Evolutionary conservation across 2,329 filamentous ascomycete species (phyloP), one percentile per base, ranked within the genome.

Genomic region (Colletotrichum falcatum): DNA sequence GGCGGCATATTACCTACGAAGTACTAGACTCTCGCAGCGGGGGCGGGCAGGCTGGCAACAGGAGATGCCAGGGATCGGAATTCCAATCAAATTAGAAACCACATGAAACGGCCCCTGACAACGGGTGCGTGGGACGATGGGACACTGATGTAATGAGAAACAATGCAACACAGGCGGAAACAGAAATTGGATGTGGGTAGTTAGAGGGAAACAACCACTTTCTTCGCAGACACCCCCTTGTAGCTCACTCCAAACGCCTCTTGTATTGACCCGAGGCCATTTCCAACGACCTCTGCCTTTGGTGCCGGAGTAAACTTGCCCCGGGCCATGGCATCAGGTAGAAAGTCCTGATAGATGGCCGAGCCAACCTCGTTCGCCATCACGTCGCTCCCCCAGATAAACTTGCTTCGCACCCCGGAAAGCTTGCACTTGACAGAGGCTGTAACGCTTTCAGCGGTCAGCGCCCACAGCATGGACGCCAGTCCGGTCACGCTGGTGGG

Each of bases 361-460:
- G 70, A 67, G 3, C 75, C 76, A 20, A 76, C 64, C 9, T 77
- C 74, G 28, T 73, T 75, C 12, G 76, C 74, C 16, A 62, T 58
- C 3, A 70, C 16, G 12, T 61, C 55, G 20, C 63, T 67, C 11
- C 74, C 76, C 72, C 81, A 77, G 46, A 81, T 77, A 65, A 73
- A 81, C 18, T 79, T 79, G 1, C 74, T 73, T 56, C 76, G 77
- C 12, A 82, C 77, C 49, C 77, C 80, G 0, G 72, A 75, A 2
- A 78, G 75, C 8, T 78, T 75, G 11, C 76, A 71, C 2, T 69
- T 54, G 9, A 79, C 74, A 11, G 42, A 48, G 0, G 37, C 61
- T 8, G 53, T 6, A 1, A 37, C 8, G 2, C 26, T 66, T 42
- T 66, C 61, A 1, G 37, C 49, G 6, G 42, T 33, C 14, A 70